Base-by-base conservation (phyloP, 2,329 filamentous ascomycete genomes). In the Apiospora pterosperma region DNA sequence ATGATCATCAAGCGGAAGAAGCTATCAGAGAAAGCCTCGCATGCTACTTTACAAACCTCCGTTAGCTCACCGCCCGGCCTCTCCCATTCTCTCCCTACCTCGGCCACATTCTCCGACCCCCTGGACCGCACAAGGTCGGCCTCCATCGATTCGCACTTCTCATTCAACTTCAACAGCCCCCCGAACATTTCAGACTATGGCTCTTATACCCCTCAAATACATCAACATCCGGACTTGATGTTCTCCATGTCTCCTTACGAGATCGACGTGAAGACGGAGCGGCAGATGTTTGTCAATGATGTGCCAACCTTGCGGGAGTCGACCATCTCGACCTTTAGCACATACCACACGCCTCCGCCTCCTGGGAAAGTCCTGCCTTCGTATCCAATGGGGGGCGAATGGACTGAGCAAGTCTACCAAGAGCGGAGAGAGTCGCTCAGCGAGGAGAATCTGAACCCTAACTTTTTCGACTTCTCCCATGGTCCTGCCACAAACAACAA, bases 1-100 rank as follows among this genome's bases (percentile, higher is more conserved):
- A 90, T 91, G 79, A 92, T 95, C 79, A 98, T 99, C 84, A 97
- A 97, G 88, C 88, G 90, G 76, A 98, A 96, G 76, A 98, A 98
- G 86, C 85, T 96, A 70, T 89, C 90, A 31, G 95, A 97, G 80
- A 97, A 97, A 87, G 84, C 87, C 62, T 84, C 88, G 62, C 80
- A 84, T 42, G 28, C 52, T 72, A 81, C 81, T 55, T 82, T 87
- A 64, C 82, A 84, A 68, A 84, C 83, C 63, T 82, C 85, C 44
- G 80, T 86, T 70, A 82, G 86, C 77, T 92, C 92, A 64, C 92
- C 92, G 69, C 91, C 91, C 11, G 89, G 90, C 69, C 85, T 96
- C 64, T 92, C 91, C 73, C 91, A 94, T 79, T 96, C 92, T 21
- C 82, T 93, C 65, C 91, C 90, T 64, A 93, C 92, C 12, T 92